Conservation (phyloP, 345 rosid genomes). For the Salix viminalis region DNA sequence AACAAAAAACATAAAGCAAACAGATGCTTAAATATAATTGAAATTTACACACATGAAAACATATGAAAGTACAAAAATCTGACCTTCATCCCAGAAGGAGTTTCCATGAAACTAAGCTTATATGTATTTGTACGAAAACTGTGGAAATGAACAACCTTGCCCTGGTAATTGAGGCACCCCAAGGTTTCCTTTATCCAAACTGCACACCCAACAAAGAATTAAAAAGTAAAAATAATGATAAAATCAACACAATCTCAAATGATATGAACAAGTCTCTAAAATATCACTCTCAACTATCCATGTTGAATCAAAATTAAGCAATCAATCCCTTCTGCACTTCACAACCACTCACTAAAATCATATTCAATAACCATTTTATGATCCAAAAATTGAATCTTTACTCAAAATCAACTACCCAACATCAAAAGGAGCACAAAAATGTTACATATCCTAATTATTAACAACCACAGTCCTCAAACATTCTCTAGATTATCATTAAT, state of each 20-base stretch:
- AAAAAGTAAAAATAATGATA: background rate
- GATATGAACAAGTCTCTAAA: too few species aligned
- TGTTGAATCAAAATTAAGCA: too few species aligned
- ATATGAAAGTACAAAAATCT: constrained; percentile 9
- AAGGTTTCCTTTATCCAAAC: constrained; percentile 70
- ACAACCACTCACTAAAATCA: too few species aligned
- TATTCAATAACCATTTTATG: too few species aligned
- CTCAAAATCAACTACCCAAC: background rate
- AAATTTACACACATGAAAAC: background rate
- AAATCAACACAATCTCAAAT: background rate
- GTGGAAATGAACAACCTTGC: constrained; percentile 93
- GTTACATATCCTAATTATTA: background rate
- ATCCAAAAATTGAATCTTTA: background rate
- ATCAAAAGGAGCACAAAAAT: background rate
- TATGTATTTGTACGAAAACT: constrained; percentile 89
- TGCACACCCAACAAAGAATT: constrained; percentile 8
- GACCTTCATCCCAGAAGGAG: constrained; percentile 93
- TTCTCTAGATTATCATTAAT: too few species aligned
- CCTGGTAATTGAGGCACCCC: constrained; percentile 93
- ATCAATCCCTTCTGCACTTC: too few species aligned
- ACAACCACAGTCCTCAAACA: too few species aligned
- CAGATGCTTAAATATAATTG: background rate
- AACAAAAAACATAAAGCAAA: background rate
- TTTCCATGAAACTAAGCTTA: constrained; percentile 95
- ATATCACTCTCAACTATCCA: background rate